Evolutionary conservation across 805 yeast genomes (phyloP).

Genomic region (Candida sakaeoensis): DNA sequence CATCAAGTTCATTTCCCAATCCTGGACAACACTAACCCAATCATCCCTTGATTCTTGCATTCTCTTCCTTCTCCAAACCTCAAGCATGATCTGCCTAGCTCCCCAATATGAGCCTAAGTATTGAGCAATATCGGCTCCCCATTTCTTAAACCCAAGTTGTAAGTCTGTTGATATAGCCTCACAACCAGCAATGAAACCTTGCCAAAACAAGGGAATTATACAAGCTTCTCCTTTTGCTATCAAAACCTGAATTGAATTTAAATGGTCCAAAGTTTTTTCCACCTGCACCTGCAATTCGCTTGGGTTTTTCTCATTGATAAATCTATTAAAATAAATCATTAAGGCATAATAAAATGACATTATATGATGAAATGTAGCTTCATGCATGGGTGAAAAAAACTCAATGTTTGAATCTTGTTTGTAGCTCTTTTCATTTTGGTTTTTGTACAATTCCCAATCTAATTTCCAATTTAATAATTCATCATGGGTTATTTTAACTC

Average conservation of each 20-base stretch:
- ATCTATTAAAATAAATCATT: conserved; percentile 65
- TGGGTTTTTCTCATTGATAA: conserved; percentile 55
- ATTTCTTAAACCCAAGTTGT: conserved; percentile 64
- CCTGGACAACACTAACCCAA: conserved; percentile 77
- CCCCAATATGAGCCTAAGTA: conserved; percentile 77
- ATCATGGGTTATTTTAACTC: conserved; percentile 32
- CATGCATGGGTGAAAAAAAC: conserved; percentile 54
- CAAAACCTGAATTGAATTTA: conserved; percentile 58
- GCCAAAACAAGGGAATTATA: conserved; percentile 80
- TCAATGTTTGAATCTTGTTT: conserved; percentile 14
- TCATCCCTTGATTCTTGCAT: conserved; percentile 55
- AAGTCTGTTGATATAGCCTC: conserved; percentile 58
- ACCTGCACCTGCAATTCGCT: conserved; percentile 60
- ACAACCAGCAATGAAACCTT: conserved; percentile 85
- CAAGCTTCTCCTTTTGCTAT: conserved; percentile 54
- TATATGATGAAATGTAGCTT: conserved; percentile 76
- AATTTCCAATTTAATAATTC: conserved; percentile 62
- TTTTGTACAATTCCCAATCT: conserved; percentile 62
- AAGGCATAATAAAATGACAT: conserved; percentile 74
- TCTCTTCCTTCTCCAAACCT: conserved; percentile 76
- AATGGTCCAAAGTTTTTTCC: conserved; percentile 54
- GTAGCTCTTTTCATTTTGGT: conserved; percentile 12
- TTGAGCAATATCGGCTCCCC: conserved; percentile 64
- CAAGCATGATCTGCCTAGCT: conserved; percentile 78
- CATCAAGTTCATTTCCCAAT: conserved; percentile 86